These are phyloP conservation scores for Trichoderma aggressivum DNA, from an alignment of 2,329 filamentous ascomycete genomes.

Conservation along the genomic window DNA sequence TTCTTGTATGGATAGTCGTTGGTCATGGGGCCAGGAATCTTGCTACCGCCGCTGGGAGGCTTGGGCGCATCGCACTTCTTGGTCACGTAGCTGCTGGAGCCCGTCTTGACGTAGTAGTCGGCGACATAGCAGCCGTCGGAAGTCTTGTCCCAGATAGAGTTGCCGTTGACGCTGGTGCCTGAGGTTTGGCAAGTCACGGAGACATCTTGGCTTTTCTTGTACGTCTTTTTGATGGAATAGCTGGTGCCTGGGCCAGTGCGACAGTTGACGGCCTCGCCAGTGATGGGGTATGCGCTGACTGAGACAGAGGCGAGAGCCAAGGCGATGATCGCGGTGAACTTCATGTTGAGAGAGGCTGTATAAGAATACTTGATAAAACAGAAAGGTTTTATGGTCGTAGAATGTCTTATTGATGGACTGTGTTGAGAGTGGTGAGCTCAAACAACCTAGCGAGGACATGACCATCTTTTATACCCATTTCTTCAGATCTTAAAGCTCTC, in stretches of 20 bases:
- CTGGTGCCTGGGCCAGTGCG: slow-evolving; percentile 18
- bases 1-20: slow-evolving; percentile 25
- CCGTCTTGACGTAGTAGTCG: slow-evolving; percentile 22
- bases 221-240: slow-evolving; percentile 16
- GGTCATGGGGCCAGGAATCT: slow-evolving; percentile 15
- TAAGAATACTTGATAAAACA: not conserved
- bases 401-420: no score
- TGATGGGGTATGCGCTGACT: slow-evolving; percentile 18
- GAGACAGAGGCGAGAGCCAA: not conserved
- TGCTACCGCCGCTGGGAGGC: not conserved
- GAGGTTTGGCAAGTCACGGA: slow-evolving; percentile 20
- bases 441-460: not conserved
- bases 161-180: slow-evolving; percentile 17
- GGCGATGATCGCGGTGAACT: not conserved
- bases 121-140: slow-evolving; percentile 20
- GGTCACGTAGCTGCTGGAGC: slow-evolving; percentile 14
- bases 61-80: slow-evolving; percentile 4
- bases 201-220: slow-evolving; percentile 19
- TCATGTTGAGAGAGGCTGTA: not conserved
- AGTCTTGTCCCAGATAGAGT: slow-evolving; percentile 21
- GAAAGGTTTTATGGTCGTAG: not conserved
- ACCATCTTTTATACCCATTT: not conserved
- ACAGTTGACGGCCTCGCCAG: slow-evolving; percentile 19
- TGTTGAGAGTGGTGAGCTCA: not conserved
- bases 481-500: not conserved